Conservation (phyloP, 2,329 filamentous ascomycete species). For the Hypoxylon sp. region DNA sequence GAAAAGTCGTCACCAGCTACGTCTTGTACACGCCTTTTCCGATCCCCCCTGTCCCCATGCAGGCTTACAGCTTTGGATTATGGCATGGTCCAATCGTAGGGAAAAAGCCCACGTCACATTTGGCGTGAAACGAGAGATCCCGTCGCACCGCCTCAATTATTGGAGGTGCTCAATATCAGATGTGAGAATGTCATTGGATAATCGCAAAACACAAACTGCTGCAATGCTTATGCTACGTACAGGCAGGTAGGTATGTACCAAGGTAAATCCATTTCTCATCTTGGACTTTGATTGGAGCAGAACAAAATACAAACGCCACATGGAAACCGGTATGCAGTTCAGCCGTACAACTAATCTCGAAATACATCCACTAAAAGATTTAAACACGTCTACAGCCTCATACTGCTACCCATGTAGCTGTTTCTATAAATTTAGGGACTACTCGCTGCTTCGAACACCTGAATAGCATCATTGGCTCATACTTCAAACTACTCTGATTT, state of each 20-base stretch:
- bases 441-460: neutral
- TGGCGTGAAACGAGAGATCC: neutral
- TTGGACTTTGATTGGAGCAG: neutral
- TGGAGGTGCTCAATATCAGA: too few relatives aligned
- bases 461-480: neutral
- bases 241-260: too few relatives aligned
- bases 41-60: too few relatives aligned
- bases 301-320: neutral
- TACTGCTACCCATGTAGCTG: neutral
- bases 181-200: neutral
- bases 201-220: neutral
- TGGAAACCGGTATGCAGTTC: neutral
- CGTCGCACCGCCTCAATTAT: too few relatives aligned
- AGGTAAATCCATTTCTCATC: neutral
- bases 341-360: neutral
- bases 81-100: neutral
- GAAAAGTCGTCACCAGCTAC: neutral
- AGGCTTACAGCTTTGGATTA: neutral
- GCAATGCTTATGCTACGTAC: too few relatives aligned
- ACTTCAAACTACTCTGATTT: too few relatives aligned
- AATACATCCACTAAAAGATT: too few relatives aligned
- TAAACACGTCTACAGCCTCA: neutral
- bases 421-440: neutral
- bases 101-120: neutral
- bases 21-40: neutral